Percentiles rank a stretch among this genome's conserved stretches.
Evolutionary conservation across 2,329 filamentous ascomycete species (phyloP).

Genomic region (Pyricularia pennisetigena): DNA sequence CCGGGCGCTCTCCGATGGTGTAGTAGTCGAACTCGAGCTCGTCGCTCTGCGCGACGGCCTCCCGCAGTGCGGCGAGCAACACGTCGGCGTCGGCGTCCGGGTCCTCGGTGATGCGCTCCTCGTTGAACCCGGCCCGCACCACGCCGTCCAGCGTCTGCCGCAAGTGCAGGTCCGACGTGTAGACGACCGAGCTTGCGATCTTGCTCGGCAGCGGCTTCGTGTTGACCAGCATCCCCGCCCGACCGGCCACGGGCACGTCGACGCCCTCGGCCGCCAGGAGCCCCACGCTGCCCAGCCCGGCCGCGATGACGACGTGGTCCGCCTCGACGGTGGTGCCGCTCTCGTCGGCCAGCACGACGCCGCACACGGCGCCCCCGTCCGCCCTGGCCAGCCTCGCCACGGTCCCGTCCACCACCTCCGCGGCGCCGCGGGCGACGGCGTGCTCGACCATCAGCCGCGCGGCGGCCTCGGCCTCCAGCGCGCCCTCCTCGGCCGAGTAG

Average conservation of each 20-base stretch:
- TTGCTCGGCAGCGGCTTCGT: constrained; percentile 13
- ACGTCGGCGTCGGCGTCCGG: constrained; percentile 13
- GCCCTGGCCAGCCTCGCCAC: constrained; percentile 11
- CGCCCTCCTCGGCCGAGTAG: constrained; percentile 14
- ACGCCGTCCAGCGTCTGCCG: constrained; percentile 19
- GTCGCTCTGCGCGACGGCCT: constrained; percentile 10
- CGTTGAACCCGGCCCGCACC: constrained; percentile 14
- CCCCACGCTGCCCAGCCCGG: constrained; percentile 16
- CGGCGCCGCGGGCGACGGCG: constrained; percentile 9
- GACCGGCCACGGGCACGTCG: constrained; percentile 13
- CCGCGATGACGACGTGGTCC: constrained; percentile 20
- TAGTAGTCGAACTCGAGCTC: constrained; percentile 18
- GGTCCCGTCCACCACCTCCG: constrained; percentile 5
- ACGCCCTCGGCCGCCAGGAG: constrained; percentile 15
- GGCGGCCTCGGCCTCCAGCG: constrained; percentile 18
- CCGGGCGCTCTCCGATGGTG: constrained; percentile 17
- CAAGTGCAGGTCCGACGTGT: constrained; percentile 16
- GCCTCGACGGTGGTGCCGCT: constrained; percentile 9
- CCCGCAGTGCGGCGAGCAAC: constrained; percentile 14
- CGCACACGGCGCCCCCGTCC: constrained; percentile 9
- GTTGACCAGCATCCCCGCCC: constrained; percentile 19
- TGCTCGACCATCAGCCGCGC: constrained; percentile 13
- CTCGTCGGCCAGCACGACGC: constrained; percentile 7
- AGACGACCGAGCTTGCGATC: constrained; percentile 14
- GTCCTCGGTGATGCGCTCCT: constrained; percentile 11